These are phyloP conservation scores for Ceratocystis cubensis DNA, from an alignment of 2,329 filamentous ascomycete genomes.

Conservation along the genomic window DNA sequence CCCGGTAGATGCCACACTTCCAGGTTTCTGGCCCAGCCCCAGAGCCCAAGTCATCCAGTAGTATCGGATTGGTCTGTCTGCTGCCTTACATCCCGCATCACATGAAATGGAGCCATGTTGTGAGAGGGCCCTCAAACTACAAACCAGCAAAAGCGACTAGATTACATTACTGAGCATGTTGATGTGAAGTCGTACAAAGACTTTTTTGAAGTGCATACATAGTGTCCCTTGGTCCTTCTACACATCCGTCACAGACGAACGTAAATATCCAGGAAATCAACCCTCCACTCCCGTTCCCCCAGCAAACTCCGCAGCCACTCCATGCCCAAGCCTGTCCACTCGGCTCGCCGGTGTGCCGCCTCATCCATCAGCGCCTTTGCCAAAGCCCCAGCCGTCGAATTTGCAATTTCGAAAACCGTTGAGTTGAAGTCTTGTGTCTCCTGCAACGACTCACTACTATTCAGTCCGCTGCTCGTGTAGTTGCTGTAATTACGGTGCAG, in stretches of 20 bases:
- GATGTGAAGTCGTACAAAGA: background rate
- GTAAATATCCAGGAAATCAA: constrained; percentile 83
- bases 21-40: no score
- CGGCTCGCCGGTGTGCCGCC: constrained; percentile 40
- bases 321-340: constrained; percentile 65
- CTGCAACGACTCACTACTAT: constrained; percentile 9
- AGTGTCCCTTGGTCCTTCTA: background rate
- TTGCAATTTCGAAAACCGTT: constrained; percentile 44
- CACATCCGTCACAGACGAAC: constrained; percentile 49
- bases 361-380: constrained; percentile 55
- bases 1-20: no score
- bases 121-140: background rate
- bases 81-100: background rate
- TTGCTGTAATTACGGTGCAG: constrained; percentile 22
- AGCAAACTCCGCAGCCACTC: constrained; percentile 78
- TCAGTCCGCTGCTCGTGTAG: constrained; percentile 20
- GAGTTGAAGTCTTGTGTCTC: constrained; percentile 34
- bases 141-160: background rate
- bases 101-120: no score
- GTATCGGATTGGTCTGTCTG: background rate
- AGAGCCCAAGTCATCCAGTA: no score
- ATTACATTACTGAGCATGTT: background rate
- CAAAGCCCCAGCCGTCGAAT: constrained; percentile 57
- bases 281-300: constrained; percentile 73
- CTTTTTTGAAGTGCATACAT: background rate